Evolutionary conservation across 371 early-diverging fungal species (phyloP), one percentile per base, ranked within the genome.

Genomic region (Sporodiniella umbellata): DNA sequence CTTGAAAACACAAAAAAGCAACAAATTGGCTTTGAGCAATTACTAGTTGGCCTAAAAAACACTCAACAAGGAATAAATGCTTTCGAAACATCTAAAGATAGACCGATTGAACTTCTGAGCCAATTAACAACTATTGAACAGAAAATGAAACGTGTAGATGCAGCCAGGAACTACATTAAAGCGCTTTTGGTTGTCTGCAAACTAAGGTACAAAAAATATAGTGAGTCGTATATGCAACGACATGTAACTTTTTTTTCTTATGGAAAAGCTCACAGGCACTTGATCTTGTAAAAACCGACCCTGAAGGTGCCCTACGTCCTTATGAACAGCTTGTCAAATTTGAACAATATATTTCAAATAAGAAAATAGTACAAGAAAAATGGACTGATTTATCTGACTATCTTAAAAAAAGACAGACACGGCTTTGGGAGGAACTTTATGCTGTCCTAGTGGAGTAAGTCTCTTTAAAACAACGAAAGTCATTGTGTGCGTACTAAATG

Each of bases 251-350:
- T 15, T 23, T 11, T 23, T 42, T 2, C 24, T 7, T 28, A 0
- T 21, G n/a, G 21, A n/a, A 39, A 48, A 70, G 71, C n/a, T 54
- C 63, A 23, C 54, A 64, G 44, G 66, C 75, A n/a, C 33, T 60
- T n/a, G 17, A 39, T 0, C 28, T 58, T 4, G 68, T 82, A 3
- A 21, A 67, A 25, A 53, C 45, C 3, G 66, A 75, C 15, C 66
- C 75, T 4, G 62, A 64, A 38, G 42, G 63, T 18, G 72, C 79
- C 0, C 60, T 79, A 1, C 48, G 40, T 0, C 78, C 75, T 30
- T 82, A 75, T 45, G 24, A 12, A 0, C 70, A 75, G 30, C 65
- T 82, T n/a, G 66, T 63, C 0, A 56, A 69, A 24, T 53, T 80
- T 11, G 60, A 66, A 3, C 42, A 43, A 21, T 48, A 56, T 33